These are phyloP conservation scores for Saturnispora saitoi DNA, from an alignment of 805 yeast species.

Conservation along the genomic window DNA sequence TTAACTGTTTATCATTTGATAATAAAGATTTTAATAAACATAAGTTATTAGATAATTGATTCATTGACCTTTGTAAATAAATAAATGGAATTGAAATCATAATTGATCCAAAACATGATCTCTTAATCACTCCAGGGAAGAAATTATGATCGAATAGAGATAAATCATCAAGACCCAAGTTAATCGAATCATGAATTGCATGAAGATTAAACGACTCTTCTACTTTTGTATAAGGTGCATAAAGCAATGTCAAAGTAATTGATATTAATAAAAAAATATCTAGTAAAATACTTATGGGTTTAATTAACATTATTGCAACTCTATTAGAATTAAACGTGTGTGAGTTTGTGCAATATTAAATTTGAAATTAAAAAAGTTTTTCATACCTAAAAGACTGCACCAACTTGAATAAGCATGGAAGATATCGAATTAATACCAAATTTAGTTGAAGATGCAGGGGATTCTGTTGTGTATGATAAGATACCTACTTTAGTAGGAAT, in stretches of 20 bases:
- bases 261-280: constrained; percentile 33
- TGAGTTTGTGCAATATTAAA: neutral
- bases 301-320: too few relatives aligned
- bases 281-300: constrained; percentile 1
- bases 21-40: neutral
- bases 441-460: constrained; percentile 19
- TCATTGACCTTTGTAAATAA: constrained; percentile 1
- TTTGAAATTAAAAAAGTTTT: neutral
- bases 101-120: constrained; percentile 72
- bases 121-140: constrained; percentile 86
- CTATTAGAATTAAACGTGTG: neutral
- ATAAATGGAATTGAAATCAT: constrained; percentile 39
- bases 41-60: constrained; percentile 4
- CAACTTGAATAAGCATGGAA: neutral
- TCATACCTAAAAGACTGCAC: neutral
- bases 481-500: constrained; percentile 9
- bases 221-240: constrained; percentile 80
- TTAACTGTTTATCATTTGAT: neutral
- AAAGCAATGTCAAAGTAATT: constrained; percentile 39
- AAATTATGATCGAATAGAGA: constrained; percentile 57
- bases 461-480: constrained; percentile 19
- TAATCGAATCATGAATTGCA: constrained; percentile 74
- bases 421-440: constrained; percentile 23
- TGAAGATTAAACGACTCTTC: constrained; percentile 91
- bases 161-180: constrained; percentile 45